These are phyloP conservation scores for Serendipita sp. DNA, from an alignment of 768 basidiomycete species.

Conservation along the genomic window DNA sequence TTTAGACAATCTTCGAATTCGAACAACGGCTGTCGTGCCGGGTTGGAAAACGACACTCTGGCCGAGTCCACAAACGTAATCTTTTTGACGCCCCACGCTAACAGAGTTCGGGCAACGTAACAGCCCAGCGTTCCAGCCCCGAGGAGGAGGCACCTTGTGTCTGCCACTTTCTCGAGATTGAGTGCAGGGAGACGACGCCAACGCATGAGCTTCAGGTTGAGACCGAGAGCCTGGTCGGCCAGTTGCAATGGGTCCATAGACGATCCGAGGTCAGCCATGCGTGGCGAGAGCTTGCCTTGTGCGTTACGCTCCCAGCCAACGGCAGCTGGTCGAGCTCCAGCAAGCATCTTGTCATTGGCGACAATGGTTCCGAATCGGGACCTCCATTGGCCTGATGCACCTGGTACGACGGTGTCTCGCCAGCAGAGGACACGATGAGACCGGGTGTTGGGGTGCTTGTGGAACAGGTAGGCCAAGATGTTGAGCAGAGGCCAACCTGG, in stretches of 20 bases:
- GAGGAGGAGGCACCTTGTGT: constrained; percentile 66
- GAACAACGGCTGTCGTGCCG: constrained; percentile 91
- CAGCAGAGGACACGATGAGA: constrained; percentile 48
- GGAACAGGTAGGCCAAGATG: constrained; percentile 64
- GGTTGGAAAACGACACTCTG: constrained; percentile 90
- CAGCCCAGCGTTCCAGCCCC: constrained; percentile 96
- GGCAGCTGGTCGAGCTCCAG: constrained; percentile 31
- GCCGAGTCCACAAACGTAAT: constrained; percentile 89
- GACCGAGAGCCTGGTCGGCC: constrained; percentile 91
- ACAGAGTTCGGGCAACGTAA: constrained; percentile 80
- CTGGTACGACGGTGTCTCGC: constrained; percentile 44
- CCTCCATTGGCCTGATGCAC: constrained; percentile 14
- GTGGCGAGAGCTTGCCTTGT: constrained; percentile 71
- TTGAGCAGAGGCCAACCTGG: constrained; percentile 93
- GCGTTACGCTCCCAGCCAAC: constrained; percentile 95
- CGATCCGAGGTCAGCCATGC: constrained; percentile 78
- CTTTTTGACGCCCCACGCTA: constrained; percentile 93
- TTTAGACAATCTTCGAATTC: constrained; percentile 85
- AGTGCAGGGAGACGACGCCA: constrained; percentile 89
- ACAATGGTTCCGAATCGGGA: constrained; percentile 12
- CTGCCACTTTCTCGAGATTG: constrained; percentile 72
- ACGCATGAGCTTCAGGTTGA: constrained; percentile 94
- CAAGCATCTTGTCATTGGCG: constrained; percentile 9
- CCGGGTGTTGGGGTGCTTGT: constrained; percentile 29
- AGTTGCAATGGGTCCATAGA: constrained; percentile 92